Conservation (phyloP, 495 filamentous ascomycete species). For the Echria macrotheca region DNA sequence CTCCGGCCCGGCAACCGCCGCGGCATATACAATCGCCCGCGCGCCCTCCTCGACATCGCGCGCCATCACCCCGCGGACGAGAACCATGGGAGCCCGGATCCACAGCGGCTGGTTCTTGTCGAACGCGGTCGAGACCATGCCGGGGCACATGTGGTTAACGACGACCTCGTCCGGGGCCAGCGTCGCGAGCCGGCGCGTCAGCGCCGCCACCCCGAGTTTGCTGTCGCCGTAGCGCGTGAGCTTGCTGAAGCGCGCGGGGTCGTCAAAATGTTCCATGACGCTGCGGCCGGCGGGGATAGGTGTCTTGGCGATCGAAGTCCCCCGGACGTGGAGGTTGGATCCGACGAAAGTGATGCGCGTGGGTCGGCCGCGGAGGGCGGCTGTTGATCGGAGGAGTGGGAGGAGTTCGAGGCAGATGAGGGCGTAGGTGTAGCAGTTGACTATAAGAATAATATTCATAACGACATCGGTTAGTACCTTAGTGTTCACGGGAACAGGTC, state of each 20-base stretch:
- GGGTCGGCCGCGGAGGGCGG: background rate
- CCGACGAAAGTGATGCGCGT: constrained; percentile 1
- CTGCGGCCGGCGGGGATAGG: background rate
- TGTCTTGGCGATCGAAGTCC: background rate
- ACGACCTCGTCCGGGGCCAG: background rate
- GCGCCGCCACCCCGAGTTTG: background rate
- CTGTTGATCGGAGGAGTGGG: constrained; percentile 1
- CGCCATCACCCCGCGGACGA: background rate
- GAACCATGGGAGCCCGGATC: background rate
- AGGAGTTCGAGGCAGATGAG: constrained; percentile 2
- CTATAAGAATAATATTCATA: too few relatives aligned
- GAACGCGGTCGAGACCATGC: background rate
- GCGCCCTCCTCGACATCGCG: constrained; percentile 5
- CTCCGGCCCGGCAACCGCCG: background rate
- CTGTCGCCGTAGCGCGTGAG: background rate
- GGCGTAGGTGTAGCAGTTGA: constrained; percentile 8
- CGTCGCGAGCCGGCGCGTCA: background rate
- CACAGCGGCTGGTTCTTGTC: background rate
- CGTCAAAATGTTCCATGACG: background rate
- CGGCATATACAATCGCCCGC: constrained; percentile 1
- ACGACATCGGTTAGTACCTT: too few relatives aligned
- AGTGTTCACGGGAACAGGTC: too few relatives aligned
- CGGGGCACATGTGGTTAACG: constrained; percentile 3
- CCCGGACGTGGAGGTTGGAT: background rate
- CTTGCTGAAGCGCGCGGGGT: background rate